Percentiles rank a stretch among this genome's conserved stretches.
phyloP scores from a whole-genome alignment of 345 rosid species.

The Turritis glabra region DNA sequence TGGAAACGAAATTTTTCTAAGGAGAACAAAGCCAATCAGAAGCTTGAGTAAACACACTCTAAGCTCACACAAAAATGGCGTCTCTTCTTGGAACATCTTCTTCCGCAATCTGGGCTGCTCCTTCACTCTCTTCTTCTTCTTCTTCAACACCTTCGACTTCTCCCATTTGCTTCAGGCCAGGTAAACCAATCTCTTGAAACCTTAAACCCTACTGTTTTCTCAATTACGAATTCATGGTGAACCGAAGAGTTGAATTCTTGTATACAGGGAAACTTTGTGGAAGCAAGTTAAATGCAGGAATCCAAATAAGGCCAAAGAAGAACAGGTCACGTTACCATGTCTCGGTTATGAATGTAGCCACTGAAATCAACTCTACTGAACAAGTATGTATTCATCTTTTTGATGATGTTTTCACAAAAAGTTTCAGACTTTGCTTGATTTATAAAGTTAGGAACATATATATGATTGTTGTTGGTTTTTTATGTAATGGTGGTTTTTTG shows the following conservation, averaged over 20 bases:
- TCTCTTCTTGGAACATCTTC: conserved; percentile 67
- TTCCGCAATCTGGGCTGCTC: conserved; percentile 58
- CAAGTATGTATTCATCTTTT: conserved; percentile 51
- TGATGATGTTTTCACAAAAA: not conserved
- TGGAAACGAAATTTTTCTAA: conserved; percentile 11
- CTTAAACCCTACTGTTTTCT: not conserved
- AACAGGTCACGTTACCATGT: conserved; percentile 55
- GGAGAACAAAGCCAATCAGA: conserved; percentile 26
- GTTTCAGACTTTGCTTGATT: conserved; percentile 15
- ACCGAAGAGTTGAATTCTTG: not conserved
- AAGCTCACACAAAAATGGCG: conserved; percentile 54
- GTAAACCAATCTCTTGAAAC: conserved; percentile 18
- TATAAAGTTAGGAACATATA: not conserved
- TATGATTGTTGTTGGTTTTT: conserved; percentile 4
- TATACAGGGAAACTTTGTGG: conserved; percentile 44
- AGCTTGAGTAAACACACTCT: conserved; percentile 20
- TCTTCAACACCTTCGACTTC: conserved; percentile 46
- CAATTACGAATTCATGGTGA: not conserved
- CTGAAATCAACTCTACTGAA: conserved; percentile 65
- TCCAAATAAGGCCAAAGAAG: conserved; percentile 52
- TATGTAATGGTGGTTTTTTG: conserved; percentile 14
- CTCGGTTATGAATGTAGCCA: conserved; percentile 71
- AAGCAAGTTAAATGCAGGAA: conserved; percentile 46
- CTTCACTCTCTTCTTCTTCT: conserved; percentile 50
- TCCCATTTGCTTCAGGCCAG: conserved; percentile 38